phyloP scores from a whole-genome alignment of 352 stramenopile genomes.

The Peronospora farinosa region DNA sequence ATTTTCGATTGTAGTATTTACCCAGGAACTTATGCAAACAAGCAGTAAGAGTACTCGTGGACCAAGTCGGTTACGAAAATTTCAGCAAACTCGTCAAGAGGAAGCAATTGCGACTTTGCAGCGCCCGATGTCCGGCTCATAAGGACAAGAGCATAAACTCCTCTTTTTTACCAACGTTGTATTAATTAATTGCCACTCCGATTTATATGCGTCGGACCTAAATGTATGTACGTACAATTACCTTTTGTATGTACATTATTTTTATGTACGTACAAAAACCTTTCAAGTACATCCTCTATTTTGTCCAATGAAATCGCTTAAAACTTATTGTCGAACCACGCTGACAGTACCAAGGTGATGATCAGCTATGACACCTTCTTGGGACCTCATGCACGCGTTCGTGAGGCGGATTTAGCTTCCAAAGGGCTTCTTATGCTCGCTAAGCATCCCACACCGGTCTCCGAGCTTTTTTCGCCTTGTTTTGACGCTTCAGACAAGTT shows the following conservation, averaged over 20 bases:
- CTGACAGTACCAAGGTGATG: slow-evolving; percentile 24
- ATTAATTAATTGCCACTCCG: slow-evolving; percentile 5
- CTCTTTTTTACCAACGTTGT: slow-evolving; percentile 17
- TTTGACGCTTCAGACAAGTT: slow-evolving; percentile 17
- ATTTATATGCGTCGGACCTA: neutral
- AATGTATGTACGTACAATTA: too few species aligned
- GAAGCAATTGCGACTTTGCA: slow-evolving; percentile 21
- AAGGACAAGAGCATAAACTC: slow-evolving; percentile 35
- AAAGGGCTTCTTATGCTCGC: slow-evolving; percentile 22
- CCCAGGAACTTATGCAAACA: slow-evolving; percentile 27
- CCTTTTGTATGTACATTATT: too few species aligned
- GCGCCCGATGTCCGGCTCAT: slow-evolving; percentile 21
- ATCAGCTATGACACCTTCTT: slow-evolving; percentile 81
- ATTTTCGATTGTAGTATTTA: slow-evolving; percentile 90
- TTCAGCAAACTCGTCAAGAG: slow-evolving; percentile 11
- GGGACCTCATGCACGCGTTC: slow-evolving; percentile 25
- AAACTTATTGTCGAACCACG: too few species aligned
- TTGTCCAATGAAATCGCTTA: too few species aligned
- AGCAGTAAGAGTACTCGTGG: slow-evolving; percentile 15
- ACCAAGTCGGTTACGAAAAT: slow-evolving; percentile 6
- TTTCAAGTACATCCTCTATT: too few species aligned
- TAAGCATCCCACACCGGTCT: slow-evolving; percentile 11
- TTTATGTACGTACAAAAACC: too few species aligned
- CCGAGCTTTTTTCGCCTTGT: slow-evolving; percentile 8
- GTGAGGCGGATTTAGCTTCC: slow-evolving; percentile 33